Conservation (phyloP, 345 rosid genomes). For the Eutrema yunnanense region DNA sequence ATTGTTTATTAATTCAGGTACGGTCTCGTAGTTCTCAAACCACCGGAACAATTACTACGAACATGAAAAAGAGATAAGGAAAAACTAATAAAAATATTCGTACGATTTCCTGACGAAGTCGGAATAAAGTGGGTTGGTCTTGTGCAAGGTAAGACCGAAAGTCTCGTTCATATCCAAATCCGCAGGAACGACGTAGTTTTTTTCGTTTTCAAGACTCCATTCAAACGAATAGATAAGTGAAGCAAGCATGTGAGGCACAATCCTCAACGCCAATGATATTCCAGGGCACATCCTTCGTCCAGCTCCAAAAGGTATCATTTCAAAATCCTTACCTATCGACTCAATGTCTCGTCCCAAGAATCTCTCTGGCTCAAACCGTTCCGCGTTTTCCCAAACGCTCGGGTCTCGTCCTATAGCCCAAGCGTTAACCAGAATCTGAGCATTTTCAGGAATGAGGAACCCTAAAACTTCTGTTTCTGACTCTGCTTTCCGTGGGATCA, state of each 20-base stretch:
- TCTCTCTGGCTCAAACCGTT: slow-evolving; percentile 27
- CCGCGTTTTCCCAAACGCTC: slow-evolving; percentile 21
- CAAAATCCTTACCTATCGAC: not conserved
- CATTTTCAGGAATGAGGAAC: not conserved
- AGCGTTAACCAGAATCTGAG: slow-evolving; percentile 13
- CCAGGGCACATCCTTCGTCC: slow-evolving; percentile 25
- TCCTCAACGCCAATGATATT: slow-evolving; percentile 27
- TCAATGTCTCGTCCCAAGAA: slow-evolving; percentile 9
- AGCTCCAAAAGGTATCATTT: slow-evolving; percentile 4
- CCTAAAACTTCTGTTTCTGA: slow-evolving; percentile 5
- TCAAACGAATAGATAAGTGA: slow-evolving; percentile 23
- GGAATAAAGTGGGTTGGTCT: not conserved
- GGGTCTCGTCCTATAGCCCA: slow-evolving; percentile 38
- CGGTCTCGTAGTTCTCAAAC: no score
- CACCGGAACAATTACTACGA: no score
- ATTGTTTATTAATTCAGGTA: no score
- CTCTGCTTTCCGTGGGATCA: slow-evolving; percentile 7
- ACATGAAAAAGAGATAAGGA: no score
- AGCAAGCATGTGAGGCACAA: slow-evolving; percentile 22
- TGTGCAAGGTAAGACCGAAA: slow-evolving; percentile 10
- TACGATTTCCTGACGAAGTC: no score
- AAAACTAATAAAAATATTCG: no score
- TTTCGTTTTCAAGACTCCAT: not conserved
- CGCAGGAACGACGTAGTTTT: not conserved
- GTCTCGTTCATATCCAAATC: not conserved